Conservation (phyloP, 1,284 basidiomycete species). For the Microstroma glucosiphilum region DNA sequence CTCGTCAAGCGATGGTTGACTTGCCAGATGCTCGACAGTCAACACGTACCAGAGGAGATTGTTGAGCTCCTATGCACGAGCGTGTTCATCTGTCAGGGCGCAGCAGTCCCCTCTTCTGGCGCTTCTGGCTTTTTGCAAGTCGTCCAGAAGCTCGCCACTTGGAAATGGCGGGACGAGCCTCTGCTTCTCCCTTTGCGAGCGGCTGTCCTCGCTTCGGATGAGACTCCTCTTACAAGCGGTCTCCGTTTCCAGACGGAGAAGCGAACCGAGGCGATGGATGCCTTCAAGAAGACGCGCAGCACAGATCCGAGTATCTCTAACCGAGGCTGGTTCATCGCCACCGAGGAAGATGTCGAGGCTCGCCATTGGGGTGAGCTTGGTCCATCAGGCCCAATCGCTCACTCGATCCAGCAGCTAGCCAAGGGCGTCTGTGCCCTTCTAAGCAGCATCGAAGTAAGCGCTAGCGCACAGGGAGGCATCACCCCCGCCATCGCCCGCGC, state of each 20-base stretch:
- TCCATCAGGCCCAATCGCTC: slow-evolving; percentile 31
- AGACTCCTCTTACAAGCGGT: neutral
- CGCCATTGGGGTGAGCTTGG: slow-evolving; percentile 61
- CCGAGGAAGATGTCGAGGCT: slow-evolving; percentile 71
- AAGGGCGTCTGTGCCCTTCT: slow-evolving; percentile 26
- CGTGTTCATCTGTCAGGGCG: slow-evolving; percentile 54
- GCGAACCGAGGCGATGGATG: slow-evolving; percentile 61
- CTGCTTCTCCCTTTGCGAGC: slow-evolving; percentile 55
- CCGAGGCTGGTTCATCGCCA: slow-evolving; percentile 66
- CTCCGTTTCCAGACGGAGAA: slow-evolving; percentile 51
- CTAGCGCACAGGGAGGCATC: slow-evolving; percentile 1
- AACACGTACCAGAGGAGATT: slow-evolving; percentile 65
- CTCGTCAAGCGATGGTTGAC: slow-evolving; percentile 89
- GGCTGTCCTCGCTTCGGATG: slow-evolving; percentile 40
- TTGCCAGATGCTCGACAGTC: slow-evolving; percentile 69
- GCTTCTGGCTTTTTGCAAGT: slow-evolving; percentile 70
- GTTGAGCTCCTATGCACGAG: slow-evolving; percentile 76
- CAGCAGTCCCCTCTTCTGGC: slow-evolving; percentile 53
- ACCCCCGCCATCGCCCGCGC: slow-evolving; percentile 54
- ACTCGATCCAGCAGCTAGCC: slow-evolving; percentile 34
- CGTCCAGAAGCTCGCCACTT: slow-evolving; percentile 66
- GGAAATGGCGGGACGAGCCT: slow-evolving; percentile 65
- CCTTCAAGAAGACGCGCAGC: slow-evolving; percentile 51
- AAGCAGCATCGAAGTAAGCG: slow-evolving; percentile 27
- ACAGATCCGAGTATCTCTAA: slow-evolving; percentile 52